Base-by-base conservation (phyloP, 345 rosid species). In the Populus deltoides region DNA sequence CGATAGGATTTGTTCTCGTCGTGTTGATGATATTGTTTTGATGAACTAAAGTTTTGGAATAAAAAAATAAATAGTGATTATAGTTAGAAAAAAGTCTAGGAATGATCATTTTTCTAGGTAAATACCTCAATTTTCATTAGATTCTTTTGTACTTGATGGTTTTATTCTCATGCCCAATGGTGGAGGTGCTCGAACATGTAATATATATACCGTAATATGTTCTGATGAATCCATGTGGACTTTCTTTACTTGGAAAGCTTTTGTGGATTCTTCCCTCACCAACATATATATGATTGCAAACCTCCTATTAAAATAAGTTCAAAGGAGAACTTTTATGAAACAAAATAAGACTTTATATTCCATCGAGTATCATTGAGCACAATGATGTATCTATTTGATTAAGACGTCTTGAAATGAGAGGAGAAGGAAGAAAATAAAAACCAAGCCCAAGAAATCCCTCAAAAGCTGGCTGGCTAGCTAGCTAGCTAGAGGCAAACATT, bases 271-370 rank as follows among this genome's bases (percentile, higher is more conserved):
- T 17, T 73, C 41, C 36, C 70, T 57, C 68, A 39, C 36, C 39
- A 55, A 27, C 81, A 27, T 74, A 80, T 86, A 27, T 74, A 80
- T 86, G 87, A 83, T 86, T 81, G 81, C 75, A 38, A 73, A 79
- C 66, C 15, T 61, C 39, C 55, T 51, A 71, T 78, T 75, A 80
- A 83, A 24, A 81, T 77, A 86, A 81, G 84, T 83, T 88, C 87
- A 85, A 88, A 83, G 24, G 43, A 80, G 79, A 82, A 79, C 90
- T 88, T 88, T 88, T 83, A 62, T 31, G 68, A 59, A 66, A 85
- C 72, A 76, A 79, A 82, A 57, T 12, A 73, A 43, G 72, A 79
- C 81, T 80, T 81, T 75, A 72, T 73, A 72, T 79, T 79, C 84
- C 85, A 81, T 85, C 86, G 78, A 75, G 82, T 27, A 85, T 88